A percentile compares a stretch with the other conserved stretches of the same genome.
Evolutionary conservation across 768 basidiomycete species (phyloP).

Genomic region (Phanerochaete sordida): DNA sequence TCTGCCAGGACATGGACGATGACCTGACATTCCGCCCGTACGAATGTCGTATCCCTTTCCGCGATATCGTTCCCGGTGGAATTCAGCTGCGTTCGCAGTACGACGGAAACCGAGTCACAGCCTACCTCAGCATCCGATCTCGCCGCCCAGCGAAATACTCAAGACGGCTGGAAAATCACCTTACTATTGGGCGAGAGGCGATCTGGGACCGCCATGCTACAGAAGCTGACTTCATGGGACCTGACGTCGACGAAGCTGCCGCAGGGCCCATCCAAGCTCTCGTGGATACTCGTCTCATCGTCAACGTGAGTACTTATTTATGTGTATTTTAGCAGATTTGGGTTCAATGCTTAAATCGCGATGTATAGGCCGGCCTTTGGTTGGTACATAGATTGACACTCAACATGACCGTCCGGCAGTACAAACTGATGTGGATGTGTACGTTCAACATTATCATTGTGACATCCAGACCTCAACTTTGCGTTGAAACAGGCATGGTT

Average conservation of each 20-base stretch:
- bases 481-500: slow-evolving; percentile 10
- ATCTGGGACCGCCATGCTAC: slow-evolving; percentile 5
- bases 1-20: background rate
- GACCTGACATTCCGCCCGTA: slow-evolving; percentile 4
- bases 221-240: slow-evolving; percentile 7
- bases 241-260: background rate
- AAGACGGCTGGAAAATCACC: background rate
- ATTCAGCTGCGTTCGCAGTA: background rate
- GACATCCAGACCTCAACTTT: too few species aligned
- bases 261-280: slow-evolving; percentile 1
- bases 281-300: background rate
- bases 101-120: background rate
- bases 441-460: background rate
- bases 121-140: background rate
- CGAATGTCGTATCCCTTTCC: slow-evolving; percentile 9
- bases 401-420: slow-evolving; percentile 4
- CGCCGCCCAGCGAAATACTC: background rate
- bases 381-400: background rate
- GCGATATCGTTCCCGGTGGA: slow-evolving; percentile 5
- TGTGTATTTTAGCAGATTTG: background rate
- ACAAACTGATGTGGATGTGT: slow-evolving; percentile 16
- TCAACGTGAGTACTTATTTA: background rate
- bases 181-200: background rate
- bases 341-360: too few species aligned
- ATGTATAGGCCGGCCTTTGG: slow-evolving; percentile 5